These are phyloP conservation scores for Mucor lusitanicus DNA, from an alignment of 371 early-diverging fungal species.

Conservation along the genomic window DNA sequence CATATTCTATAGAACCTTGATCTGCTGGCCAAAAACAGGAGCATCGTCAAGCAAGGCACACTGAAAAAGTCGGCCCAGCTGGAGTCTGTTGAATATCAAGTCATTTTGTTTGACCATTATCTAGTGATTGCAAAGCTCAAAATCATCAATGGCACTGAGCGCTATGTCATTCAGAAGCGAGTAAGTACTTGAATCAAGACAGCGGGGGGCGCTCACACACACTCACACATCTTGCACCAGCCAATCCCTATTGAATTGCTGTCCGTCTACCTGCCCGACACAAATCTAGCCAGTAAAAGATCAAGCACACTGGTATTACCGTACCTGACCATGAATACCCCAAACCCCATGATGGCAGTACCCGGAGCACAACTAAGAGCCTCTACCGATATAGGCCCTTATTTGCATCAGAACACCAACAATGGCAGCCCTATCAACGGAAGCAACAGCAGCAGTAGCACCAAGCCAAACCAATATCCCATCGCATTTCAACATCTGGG, in stretches of 20 bases:
- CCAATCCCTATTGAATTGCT: slow-evolving; percentile 81
- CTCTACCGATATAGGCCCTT: slow-evolving; percentile 19
- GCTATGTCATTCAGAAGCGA: slow-evolving; percentile 37
- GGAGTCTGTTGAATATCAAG: slow-evolving; percentile 66
- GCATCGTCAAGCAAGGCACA: slow-evolving; percentile 40
- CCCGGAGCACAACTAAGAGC: slow-evolving; percentile 13
- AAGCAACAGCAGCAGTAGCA: background rate
- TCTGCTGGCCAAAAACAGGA: slow-evolving; percentile 29
- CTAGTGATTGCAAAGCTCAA: slow-evolving; percentile 43
- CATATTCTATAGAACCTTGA: slow-evolving; percentile 48
- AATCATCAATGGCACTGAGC: slow-evolving; percentile 25
- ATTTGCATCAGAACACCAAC: background rate
- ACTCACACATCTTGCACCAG: slow-evolving; percentile 15
- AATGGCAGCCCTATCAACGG: background rate
- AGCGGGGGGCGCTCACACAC: too few relatives aligned
- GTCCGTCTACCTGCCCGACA: slow-evolving; percentile 22
- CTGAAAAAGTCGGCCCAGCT: slow-evolving; percentile 50
- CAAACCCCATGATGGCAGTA: background rate
- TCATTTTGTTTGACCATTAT: slow-evolving; percentile 48
- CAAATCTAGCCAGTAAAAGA: slow-evolving; percentile 11
- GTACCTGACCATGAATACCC: slow-evolving; percentile 7
- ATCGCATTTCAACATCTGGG: slow-evolving; percentile 78
- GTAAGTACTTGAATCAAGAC: slow-evolving; percentile 8
- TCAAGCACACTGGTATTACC: slow-evolving; percentile 25
- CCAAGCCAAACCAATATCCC: slow-evolving; percentile 40